A percentile compares a stretch with the other conserved stretches of the same genome.
These are phyloP conservation scores for Osmanthus fragrans DNA, from an alignment of 257 asterid genomes.

Conservation along the genomic window DNA sequence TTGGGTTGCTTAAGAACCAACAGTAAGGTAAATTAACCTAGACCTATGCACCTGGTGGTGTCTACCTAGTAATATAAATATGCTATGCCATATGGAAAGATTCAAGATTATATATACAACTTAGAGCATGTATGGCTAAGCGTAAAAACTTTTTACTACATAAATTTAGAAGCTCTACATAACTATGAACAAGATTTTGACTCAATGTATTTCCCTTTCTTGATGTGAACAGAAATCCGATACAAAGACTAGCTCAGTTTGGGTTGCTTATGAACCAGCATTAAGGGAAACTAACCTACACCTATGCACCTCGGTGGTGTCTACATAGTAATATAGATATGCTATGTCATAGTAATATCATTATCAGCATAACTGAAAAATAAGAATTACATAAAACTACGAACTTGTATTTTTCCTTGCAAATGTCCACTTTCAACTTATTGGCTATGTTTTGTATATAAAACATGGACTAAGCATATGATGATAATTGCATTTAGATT, in stretches of 20 bases:
- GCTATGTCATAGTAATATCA: not conserved
- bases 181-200: too few species aligned
- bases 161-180: too few species aligned
- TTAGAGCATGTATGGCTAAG: not conserved
- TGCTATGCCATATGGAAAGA: not conserved
- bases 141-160: not conserved
- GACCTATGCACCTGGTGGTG: not conserved
- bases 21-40: not conserved
- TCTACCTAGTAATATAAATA: not conserved
- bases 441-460: too few species aligned
- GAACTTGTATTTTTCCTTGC: not conserved
- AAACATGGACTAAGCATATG: not conserved
- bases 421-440: not conserved
- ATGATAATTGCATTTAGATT: not conserved
- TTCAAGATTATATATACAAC: not conserved
- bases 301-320: not conserved
- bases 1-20: not conserved
- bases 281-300: not conserved
- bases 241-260: not conserved
- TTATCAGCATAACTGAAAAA: not conserved
- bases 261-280: not conserved
- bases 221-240: not conserved
- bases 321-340: not conserved
- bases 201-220: not conserved
- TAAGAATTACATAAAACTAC: not conserved